These are phyloP conservation scores for Conticribra weissflogii DNA, from an alignment of 108 stramenopile species.

Conservation along the genomic window DNA sequence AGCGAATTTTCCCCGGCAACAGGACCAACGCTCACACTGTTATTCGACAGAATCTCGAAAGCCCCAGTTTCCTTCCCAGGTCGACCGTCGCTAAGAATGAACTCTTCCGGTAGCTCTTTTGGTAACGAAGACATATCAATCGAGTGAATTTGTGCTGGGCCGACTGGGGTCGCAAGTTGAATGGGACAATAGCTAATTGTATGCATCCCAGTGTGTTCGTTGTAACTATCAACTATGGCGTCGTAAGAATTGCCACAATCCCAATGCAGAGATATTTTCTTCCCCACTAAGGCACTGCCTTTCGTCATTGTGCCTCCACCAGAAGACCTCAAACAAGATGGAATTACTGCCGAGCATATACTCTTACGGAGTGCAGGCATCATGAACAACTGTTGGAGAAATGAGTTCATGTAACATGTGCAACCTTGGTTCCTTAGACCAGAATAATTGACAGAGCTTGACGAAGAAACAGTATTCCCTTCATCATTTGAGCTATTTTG, in stretches of 20 bases:
- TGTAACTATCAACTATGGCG: conserved; percentile 77
- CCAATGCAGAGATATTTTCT: conserved; percentile 85
- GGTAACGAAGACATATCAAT: conserved; percentile 65
- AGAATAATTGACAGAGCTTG: conserved; percentile 75
- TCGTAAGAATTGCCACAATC: conserved; percentile 84
- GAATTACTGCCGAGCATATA: conserved; percentile 78
- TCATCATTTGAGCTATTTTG: conserved; percentile 52
- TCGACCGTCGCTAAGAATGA: conserved; percentile 84
- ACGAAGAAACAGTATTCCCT: conserved; percentile 30
- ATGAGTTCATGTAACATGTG: conserved; percentile 99
- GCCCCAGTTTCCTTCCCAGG: conserved; percentile 94
- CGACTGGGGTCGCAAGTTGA: conserved; percentile 50
- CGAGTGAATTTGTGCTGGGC: conserved; percentile 40
- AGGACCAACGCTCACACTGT: neutral
- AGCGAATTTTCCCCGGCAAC: conserved; percentile 21
- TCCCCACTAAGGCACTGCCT: conserved; percentile 78
- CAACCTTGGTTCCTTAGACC: conserved; percentile 97
- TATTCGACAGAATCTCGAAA: conserved; percentile 67
- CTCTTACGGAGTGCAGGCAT: conserved; percentile 87
- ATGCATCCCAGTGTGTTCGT: conserved; percentile 77
- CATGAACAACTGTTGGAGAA: conserved; percentile 97
- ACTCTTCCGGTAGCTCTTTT: conserved; percentile 75
- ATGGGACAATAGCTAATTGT: conserved; percentile 78
- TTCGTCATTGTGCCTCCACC: conserved; percentile 62
- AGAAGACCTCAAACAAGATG: conserved; percentile 63